Conservation (phyloP, 306 rosid genomes). For the Dalbergia cultrata region DNA sequence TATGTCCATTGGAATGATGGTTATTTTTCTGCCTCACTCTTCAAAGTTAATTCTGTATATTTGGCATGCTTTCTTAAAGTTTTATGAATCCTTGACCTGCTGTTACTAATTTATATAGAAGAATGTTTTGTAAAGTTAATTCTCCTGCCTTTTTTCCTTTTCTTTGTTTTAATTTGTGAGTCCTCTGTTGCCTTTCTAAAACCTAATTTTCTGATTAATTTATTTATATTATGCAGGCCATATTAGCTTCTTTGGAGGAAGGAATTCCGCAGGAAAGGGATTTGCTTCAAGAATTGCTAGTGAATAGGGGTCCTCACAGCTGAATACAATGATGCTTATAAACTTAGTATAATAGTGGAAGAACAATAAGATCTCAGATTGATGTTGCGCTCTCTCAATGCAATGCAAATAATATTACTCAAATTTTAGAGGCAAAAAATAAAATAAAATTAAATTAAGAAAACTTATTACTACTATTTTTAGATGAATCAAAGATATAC, state of each 20-base stretch:
- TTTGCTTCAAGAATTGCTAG: constrained; percentile 98
- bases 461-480: too few species aligned
- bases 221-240: constrained; percentile 64
- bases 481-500: too few species aligned
- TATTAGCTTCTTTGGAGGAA: constrained; percentile 91
- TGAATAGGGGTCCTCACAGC: constrained; percentile 72
- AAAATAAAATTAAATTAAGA: too few species aligned
- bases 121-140: constrained; percentile 11
- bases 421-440: too few species aligned
- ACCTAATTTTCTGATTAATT: constrained; percentile 25
- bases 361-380: constrained; percentile 72
- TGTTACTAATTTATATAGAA: constrained; percentile 21
- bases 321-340: constrained; percentile 86
- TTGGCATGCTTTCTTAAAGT: constrained; percentile 10
- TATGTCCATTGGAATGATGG: constrained; percentile 17
- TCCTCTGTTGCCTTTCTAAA: constrained; percentile 38
- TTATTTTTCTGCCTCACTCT: not conserved
- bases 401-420: too few species aligned
- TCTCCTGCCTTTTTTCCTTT: not conserved
- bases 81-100: constrained; percentile 24
- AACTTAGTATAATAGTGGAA: constrained; percentile 71
- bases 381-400: constrained; percentile 92
- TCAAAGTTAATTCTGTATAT: constrained; percentile 15
- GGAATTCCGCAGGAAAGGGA: constrained; percentile 96
- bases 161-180: not conserved